Conservation (phyloP, 179 eudicot species). For the Monotropa hypopitys region DNA sequence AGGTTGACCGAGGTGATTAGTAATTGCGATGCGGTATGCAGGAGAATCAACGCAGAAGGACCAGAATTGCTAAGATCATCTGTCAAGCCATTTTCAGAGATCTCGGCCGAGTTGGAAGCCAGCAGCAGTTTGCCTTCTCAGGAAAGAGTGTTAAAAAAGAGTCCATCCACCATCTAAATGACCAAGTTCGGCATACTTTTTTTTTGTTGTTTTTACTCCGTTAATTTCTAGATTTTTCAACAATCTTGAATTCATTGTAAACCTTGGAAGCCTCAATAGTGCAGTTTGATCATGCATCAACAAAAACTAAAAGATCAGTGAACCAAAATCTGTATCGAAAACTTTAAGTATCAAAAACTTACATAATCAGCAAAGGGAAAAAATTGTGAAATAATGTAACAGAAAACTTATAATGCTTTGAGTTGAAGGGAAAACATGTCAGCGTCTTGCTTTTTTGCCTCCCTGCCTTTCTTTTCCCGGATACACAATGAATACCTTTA, state of each 20-base stretch:
- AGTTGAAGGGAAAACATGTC: too few species aligned
- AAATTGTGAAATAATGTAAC: too few species aligned
- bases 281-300: conserved; percentile 3
- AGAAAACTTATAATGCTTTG: too few species aligned
- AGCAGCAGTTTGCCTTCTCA: conserved; percentile 7
- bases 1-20: conserved; percentile 79
- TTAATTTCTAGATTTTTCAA: background rate
- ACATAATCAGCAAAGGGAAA: too few species aligned
- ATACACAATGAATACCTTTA: too few species aligned
- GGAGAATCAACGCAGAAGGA: conserved; percentile 54
- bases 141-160: conserved; percentile 3
- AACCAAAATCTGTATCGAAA: too few species aligned
- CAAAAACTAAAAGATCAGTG: too few species aligned
- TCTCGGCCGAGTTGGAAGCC: conserved; percentile 22
- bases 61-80: conserved; percentile 64
- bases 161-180: conserved; percentile 6
- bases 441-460: too few species aligned
- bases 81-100: conserved; percentile 49
- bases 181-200: background rate
- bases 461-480: too few species aligned
- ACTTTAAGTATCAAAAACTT: too few species aligned
- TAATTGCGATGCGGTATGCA: conserved; percentile 76
- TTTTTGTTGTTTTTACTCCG: background rate
- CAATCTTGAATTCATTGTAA: background rate
- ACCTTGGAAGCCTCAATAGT: background rate